Evolutionary conservation across 2,329 filamentous ascomycete species (phyloP), one percentile per base, ranked within the genome.

Genomic region (Nemania diffusa): DNA sequence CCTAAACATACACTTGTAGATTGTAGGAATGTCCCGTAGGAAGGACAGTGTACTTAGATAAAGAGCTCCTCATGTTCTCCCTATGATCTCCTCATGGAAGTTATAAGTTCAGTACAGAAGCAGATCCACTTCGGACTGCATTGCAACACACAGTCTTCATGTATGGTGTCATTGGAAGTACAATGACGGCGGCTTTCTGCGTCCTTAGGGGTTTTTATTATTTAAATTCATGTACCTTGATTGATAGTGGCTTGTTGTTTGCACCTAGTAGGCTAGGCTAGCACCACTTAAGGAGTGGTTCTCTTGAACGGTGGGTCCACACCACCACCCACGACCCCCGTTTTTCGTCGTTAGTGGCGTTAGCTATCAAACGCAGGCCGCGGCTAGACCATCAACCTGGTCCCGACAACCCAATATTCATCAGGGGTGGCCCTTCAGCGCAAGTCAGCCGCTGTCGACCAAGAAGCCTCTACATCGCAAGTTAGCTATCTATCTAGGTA

Each of bases 351-450:
- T 64, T 56, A 51, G 61, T 59, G 42, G 60, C 50, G 56, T 60
- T 52, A 51, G 61, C 61, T 64, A 60, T 57, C 51, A 52, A 27
- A 29, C 44, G 34, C 61, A 42, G 26, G 44, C 13, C 57, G 11
- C 27, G 56, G 60, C 55, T 24, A 67, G 64, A 67, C 53, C 64
- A 59, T 24, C 6, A 44, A 40, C 59, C 37, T 24, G 52, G 63
- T 22, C n/a, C 51, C 46, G 55, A 26, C 46, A 32, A 22, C 20
- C 44, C 65, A 64, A 67, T 60, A 60, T 60, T 64, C 48, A 17
- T 56, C 60, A 64, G 65, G 60, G 64, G 59, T 44, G 37, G 17
- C 26, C 40, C 64, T 26, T 58, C 46, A 46, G 32, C 44, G 11
- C 34, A 50, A 37, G 44, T 56, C 52, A 57, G 52, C 53, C 53